Base-by-base conservation (phyloP, 805 yeast species). In the Clavispora phyllophila region DNA sequence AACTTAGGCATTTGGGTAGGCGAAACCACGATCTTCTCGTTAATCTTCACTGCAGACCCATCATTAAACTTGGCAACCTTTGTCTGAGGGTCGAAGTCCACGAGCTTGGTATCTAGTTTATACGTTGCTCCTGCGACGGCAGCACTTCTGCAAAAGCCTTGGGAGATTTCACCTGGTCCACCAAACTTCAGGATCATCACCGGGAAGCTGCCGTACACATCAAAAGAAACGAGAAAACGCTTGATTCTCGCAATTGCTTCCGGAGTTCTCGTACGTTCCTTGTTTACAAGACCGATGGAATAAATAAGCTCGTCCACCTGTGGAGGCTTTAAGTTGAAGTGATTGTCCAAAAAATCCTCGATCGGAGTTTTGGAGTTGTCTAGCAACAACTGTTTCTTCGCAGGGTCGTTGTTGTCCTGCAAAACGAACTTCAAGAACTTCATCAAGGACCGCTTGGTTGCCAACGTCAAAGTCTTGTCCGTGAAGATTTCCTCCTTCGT, bases 91-190 rank as follows among this genome's bases (percentile, higher is more conserved):
- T 91, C 91, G 64, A 70, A 88, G 28, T 79, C 77, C 5, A 66
- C 66, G 40, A 91, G 63, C 31, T 73, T 67, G 13, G 93, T 83
- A 57, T 83, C 81, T 43, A 91, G 72, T 62, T 89, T 88, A 66
- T 93, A 91, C 26, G 95, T 87, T 42, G 97, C 84, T 42, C 98
- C 98, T 15, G 93, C 98, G 48, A 91, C 98, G 12, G 99, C 99
- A 3, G 98, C 98, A 44, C 95, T 85, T 54, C 99, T 76, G 66
- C 97, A 91, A 63, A 93, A 91, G 1, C 97, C 99, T 67, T 91
- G 99, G 13, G 96, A 82, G 22, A 91, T 70, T 65, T 91, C 99
- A 41, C 98, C 96, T 0, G 96, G 90, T 2, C 96, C 95, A 44
- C 98, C 99, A 65, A 82, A 91, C 70, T 88, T 91, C 39, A 95